Evolutionary conservation across 2,329 filamentous ascomycete genomes (phyloP).

Genomic region (Acrocalymma vagum): DNA sequence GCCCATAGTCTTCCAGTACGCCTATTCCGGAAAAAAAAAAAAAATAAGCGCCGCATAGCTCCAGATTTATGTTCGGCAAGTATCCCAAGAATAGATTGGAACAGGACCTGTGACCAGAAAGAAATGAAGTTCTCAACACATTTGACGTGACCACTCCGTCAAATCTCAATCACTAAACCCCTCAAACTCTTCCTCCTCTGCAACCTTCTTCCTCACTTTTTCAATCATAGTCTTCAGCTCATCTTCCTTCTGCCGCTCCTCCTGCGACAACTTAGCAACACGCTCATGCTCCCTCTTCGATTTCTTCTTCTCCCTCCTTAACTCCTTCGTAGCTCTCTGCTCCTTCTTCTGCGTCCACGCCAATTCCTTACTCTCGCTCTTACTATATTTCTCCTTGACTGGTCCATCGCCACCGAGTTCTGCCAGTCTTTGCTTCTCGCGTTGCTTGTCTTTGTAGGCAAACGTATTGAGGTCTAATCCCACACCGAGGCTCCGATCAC

Average conservation of each 20-base stretch:
- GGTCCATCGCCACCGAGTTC: slow-evolving; percentile 28
- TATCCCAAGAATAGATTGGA: no score
- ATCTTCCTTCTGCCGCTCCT: slow-evolving; percentile 44
- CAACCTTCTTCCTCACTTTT: slow-evolving; percentile 35
- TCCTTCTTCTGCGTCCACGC: slow-evolving; percentile 50
- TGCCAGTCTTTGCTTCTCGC: slow-evolving; percentile 51
- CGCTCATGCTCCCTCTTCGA: slow-evolving; percentile 40
- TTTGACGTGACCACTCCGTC: no score
- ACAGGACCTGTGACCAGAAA: no score
- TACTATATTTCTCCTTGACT: slow-evolving; percentile 33
- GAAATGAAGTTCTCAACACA: no score
- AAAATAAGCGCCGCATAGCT: no score
- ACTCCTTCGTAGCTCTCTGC: slow-evolving; percentile 37
- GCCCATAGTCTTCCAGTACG: no score
- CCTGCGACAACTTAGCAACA: slow-evolving; percentile 31
- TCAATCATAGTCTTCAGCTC: slow-evolving; percentile 40
- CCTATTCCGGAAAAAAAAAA: no score
- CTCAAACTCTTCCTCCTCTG: slow-evolving; percentile 40
- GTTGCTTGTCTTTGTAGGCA: slow-evolving; percentile 54
- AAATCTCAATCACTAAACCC: slow-evolving; percentile 46
- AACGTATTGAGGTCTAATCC: slow-evolving; percentile 50
- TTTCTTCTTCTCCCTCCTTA: slow-evolving; percentile 43
- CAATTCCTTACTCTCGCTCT: slow-evolving; percentile 34
- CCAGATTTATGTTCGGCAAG: no score
- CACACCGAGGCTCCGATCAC: slow-evolving; percentile 53